Conservation (phyloP, 1,284 basidiomycete species). For the Vanrija sp. region DNA sequence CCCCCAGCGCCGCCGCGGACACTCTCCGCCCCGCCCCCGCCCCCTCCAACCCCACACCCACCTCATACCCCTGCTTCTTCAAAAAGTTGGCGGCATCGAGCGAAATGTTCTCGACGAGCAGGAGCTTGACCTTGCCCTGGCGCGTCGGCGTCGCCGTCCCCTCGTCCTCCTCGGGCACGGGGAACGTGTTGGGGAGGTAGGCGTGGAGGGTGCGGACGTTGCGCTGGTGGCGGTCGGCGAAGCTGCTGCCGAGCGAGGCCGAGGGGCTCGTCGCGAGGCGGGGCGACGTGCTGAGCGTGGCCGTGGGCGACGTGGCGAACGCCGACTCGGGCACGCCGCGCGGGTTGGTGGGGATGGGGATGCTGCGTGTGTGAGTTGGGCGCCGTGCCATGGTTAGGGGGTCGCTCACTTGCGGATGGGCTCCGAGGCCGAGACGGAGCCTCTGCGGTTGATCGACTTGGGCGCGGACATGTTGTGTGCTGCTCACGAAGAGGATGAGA, state of each 20-base stretch:
- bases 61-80: constrained; percentile 71
- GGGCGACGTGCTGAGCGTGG: constrained; percentile 13
- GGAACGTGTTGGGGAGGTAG: constrained; percentile 46
- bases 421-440: constrained; percentile 40
- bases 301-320: constrained; percentile 30
- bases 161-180: constrained; percentile 26
- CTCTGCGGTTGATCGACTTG: constrained; percentile 15
- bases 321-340: constrained; percentile 35
- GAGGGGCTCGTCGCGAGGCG: constrained; percentile 26
- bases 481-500: neutral
- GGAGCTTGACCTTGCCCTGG: constrained; percentile 51
- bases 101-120: constrained; percentile 94
- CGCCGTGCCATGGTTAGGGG: constrained; percentile 14
- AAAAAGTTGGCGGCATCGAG: constrained; percentile 81
- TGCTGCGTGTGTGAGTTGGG: constrained; percentile 24
- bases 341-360: constrained; percentile 48
- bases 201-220: constrained; percentile 42
- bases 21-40: no score
- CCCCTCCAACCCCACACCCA: constrained; percentile 19
- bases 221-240: neutral
- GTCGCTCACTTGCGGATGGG: constrained; percentile 39
- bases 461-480: neutral
- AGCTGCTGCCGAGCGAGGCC: constrained; percentile 9
- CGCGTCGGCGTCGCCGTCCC: constrained; percentile 22
- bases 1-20: no score